phyloP scores from a whole-genome alignment of 192 early-diverging fungal species.

The Coemansia sp. region DNA sequence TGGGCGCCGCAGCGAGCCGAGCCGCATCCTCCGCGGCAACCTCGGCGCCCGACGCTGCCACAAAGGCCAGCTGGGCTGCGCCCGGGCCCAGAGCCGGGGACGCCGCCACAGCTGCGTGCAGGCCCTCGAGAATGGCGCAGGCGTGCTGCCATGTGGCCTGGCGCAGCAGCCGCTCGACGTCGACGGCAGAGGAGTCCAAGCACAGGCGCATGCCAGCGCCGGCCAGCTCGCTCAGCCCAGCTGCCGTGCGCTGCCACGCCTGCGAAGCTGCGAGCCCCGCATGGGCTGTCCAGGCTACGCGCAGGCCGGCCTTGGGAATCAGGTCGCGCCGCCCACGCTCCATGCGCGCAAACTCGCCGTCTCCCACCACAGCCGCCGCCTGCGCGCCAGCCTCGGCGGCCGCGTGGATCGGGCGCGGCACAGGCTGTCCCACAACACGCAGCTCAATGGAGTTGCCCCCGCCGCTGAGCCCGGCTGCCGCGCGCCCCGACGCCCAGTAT shows the following conservation, averaged over 20 bases:
- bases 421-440: conserved; percentile 23
- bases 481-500: conserved; percentile 47
- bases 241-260: conserved; percentile 41
- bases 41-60: conserved; percentile 26
- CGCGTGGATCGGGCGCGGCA: conserved; percentile 51
- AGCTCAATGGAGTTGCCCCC: conserved; percentile 33
- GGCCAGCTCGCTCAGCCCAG: conserved; percentile 24
- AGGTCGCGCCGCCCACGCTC: conserved; percentile 44
- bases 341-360: conserved; percentile 30
- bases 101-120: conserved; percentile 19
- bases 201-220: conserved; percentile 13
- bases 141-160: conserved; percentile 51
- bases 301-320: conserved; percentile 44
- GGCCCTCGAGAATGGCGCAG: conserved; percentile 28
- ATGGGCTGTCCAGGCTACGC: conserved; percentile 38
- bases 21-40: conserved; percentile 9
- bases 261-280: conserved; percentile 24
- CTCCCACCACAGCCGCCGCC: conserved; percentile 2
- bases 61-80: conserved; percentile 39
- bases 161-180: conserved; percentile 36
- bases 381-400: conserved; percentile 24
- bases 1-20: conserved; percentile 22
- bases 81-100: conserved; percentile 30
- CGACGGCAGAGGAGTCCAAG: conserved; percentile 28
- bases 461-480: conserved; percentile 15